Evolutionary conservation across 257 asterid genomes (phyloP).

Genomic region (Solanum microdontum): DNA sequence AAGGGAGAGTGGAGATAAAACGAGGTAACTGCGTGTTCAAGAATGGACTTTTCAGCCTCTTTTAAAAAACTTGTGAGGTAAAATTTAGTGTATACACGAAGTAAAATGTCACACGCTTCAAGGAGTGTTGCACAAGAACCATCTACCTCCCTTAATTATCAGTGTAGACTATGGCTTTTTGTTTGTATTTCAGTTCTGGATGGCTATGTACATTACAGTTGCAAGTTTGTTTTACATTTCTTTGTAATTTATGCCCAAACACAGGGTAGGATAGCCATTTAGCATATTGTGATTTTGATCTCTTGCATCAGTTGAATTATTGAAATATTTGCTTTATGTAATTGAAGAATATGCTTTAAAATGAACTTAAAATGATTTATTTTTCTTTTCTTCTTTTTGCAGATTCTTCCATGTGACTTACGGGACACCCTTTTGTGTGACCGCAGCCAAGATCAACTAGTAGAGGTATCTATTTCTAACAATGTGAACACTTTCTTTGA

Average conservation of each 20-base stretch:
- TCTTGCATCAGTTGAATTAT: background rate
- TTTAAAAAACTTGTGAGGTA: background rate
- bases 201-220: background rate
- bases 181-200: background rate
- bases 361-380: background rate
- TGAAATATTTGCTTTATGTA: background rate
- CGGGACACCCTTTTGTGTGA: constrained; percentile 28
- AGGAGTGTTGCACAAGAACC: background rate
- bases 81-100: background rate
- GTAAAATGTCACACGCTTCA: background rate
- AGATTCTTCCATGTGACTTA: constrained; percentile 72
- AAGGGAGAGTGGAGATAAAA: background rate
- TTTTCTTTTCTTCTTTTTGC: background rate
- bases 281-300: background rate
- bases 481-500: background rate
- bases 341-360: background rate
- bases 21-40: background rate
- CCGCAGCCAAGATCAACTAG: constrained; percentile 30
- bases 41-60: background rate
- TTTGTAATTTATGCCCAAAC: background rate
- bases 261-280: background rate
- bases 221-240: background rate
- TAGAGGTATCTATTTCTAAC: constrained; percentile 34
- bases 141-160: background rate
- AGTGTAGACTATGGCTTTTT: background rate